Conservation (phyloP, 2,329 filamentous ascomycete species). For the Thielaviopsis euricoi region DNA sequence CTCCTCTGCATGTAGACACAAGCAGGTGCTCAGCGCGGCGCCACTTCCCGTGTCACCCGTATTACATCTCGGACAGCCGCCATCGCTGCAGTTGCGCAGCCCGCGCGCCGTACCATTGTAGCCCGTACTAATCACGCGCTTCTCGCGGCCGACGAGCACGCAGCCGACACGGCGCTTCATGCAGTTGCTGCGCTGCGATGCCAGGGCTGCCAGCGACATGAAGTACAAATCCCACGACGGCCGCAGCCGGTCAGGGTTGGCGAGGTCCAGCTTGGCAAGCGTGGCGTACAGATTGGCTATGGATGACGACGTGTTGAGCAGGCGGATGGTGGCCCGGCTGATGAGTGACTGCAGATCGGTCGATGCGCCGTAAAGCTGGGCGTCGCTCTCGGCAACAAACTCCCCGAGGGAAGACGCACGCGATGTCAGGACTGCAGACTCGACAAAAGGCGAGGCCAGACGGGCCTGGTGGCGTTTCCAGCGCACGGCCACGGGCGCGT, state of each 20-base stretch:
- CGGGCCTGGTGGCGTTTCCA: constrained; percentile 61
- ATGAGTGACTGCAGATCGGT: constrained; percentile 60
- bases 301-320: constrained; percentile 69
- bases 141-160: constrained; percentile 66
- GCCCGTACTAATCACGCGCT: constrained; percentile 80
- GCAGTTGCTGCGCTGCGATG: constrained; percentile 82
- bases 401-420: constrained; percentile 27
- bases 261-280: constrained; percentile 58
- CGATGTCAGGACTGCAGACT: constrained; percentile 13
- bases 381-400: constrained; percentile 47
- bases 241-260: constrained; percentile 62
- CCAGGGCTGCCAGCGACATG: constrained; percentile 88
- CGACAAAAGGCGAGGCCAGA: background rate
- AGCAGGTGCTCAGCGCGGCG: constrained; percentile 63
- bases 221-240: constrained; percentile 97
- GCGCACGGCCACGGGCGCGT: constrained; percentile 71
- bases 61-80: constrained; percentile 82
- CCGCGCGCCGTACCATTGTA: constrained; percentile 96
- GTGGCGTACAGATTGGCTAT: constrained; percentile 55
- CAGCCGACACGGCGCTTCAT: constrained; percentile 97
- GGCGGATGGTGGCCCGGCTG: constrained; percentile 63
- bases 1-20: constrained; percentile 97
- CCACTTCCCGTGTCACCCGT: constrained; percentile 47
- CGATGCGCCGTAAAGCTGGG: constrained; percentile 52
- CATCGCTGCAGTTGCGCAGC: constrained; percentile 78